Evolutionary conservation across 2,329 filamentous ascomycete species (phyloP), one percentile per base, ranked within the genome.

Genomic region (Exophiala sp.): DNA sequence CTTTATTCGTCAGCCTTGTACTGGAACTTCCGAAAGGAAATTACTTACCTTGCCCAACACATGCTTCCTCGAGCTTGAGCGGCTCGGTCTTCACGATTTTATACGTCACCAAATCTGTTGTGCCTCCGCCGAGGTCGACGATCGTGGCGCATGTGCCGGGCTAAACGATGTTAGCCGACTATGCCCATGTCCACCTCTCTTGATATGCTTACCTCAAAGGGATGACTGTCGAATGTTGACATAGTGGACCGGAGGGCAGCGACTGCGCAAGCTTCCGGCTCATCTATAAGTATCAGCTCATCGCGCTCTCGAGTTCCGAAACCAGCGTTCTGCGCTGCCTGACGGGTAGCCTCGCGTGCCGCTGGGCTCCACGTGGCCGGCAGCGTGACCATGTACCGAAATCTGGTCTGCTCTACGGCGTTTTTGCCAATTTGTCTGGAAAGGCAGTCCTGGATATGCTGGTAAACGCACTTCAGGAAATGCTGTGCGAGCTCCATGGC

Each of bases 191-290:
- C n/a, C n/a, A n/a, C n/a, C n/a, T n/a, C n/a, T n/a, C n/a, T n/a
- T n/a, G n/a, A n/a, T 24, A 24, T n/a, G 21, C 38, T 41, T 24
- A 41, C 38, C 19, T n/a, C 13, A n/a, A 38, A 38, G 14, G 35
- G 8, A 7, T 13, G 4, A 19, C 2, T 8, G 14, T 38, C 35
- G 13, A 32, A 32, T n/a, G 29, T 6, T 18, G 34, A 5, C 14
- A 19, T 37, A 7, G 16, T 19, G 9, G 18, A 19, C 14, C 19
- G 18, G 34, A 63, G 8, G 0, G 54, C 46, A 39, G 58, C 52
- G 9, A 62, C 49, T 0, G 62, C 60, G 1, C 60, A 61, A 1
- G 63, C 62, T 48, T 60, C 58, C 1, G 59, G 59, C 43, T 61
- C 59, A 8, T 52, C 50, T 10, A 58, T 49, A 16, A 54, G 49